Base-by-base conservation (phyloP, 2,329 filamentous ascomycete genomes). In the Chrysoporthe deuterocubensis region DNA sequence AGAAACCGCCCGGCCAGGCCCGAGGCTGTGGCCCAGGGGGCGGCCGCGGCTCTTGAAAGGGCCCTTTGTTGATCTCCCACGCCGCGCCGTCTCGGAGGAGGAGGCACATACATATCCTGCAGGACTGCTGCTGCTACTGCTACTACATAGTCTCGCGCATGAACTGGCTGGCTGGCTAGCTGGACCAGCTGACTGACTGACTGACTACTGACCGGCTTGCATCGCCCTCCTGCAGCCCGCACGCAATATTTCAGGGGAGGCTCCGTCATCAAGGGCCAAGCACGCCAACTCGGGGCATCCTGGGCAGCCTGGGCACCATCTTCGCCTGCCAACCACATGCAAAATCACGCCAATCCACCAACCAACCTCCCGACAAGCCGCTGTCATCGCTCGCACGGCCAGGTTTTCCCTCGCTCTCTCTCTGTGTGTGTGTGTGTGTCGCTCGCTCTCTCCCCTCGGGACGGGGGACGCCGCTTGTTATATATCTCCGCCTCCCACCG, bases 161-260 rank as follows among this genome's bases (percentile, higher is more conserved):
- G 26, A 26, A 26, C 26, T 26, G 26, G 26, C 26, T 26, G 26
- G 26, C 26, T 26, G 26, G 26, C 26, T 26, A 26, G 26, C 26
- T 26, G 26, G 26, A 26, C 26, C 26, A 26, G 26, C 26, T 26
- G 26, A 26, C 26, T 26, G 26, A 26, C 26, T 26, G 26, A 26
- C 26, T 26, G 26, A 26, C 26, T 26, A 26, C 26, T 26, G 26
- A 40, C 9, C 6, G 37, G 37, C 37, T 40, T 40, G 6, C 54
- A 8, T 40, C 16, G 3, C 26, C 26, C 54, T 57, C 54, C 9
- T 21, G 5, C 32, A 21, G 26, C 54, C 18, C 34, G 57, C 57
- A 59, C 57, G 57, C 40, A 59, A 59, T 59, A 26, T 59, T 26
- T 42, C 57, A 42, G 57, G 57, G 56, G 18, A 59, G 57, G 32